Evolutionary conservation across 257 asterid genomes (phyloP).

Genomic region (Plectranthus barbatus): DNA sequence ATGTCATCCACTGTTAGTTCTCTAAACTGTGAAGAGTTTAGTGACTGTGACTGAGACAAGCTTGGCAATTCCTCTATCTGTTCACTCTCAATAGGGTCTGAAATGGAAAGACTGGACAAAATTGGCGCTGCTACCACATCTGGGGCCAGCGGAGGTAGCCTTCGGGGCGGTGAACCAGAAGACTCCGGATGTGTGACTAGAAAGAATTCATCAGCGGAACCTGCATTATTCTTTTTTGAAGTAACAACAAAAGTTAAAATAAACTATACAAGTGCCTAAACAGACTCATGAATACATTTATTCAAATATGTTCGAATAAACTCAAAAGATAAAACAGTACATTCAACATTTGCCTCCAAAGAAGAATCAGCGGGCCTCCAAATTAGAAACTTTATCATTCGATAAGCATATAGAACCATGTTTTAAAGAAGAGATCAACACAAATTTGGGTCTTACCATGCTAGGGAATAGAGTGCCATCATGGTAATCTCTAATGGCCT

Average conservation of each 20-base stretch:
- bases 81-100: constrained; percentile 57
- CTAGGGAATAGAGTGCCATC: constrained; percentile 75
- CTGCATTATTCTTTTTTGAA: constrained; percentile 69
- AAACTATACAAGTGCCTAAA: no score
- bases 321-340: not conserved
- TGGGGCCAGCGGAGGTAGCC: constrained; percentile 68
- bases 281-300: no score
- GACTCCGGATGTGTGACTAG: constrained; percentile 66
- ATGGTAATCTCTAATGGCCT: constrained; percentile 89
- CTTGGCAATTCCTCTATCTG: constrained; percentile 48
- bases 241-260: constrained; percentile 17
- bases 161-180: constrained; percentile 91
- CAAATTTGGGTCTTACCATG: constrained; percentile 51
- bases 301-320: no score
- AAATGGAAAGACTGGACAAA: constrained; percentile 43
- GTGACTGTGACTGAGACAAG: constrained; percentile 60
- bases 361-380: no score
- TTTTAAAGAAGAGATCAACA: not conserved
- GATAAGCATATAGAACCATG: not conserved
- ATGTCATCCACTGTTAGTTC: constrained; percentile 91
- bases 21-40: constrained; percentile 45
- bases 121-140: constrained; percentile 39
- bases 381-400: not conserved
- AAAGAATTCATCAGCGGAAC: constrained; percentile 72
- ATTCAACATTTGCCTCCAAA: no score